phyloP scores from a whole-genome alignment of 768 basidiomycete genomes.

The Trametes elegans region DNA sequence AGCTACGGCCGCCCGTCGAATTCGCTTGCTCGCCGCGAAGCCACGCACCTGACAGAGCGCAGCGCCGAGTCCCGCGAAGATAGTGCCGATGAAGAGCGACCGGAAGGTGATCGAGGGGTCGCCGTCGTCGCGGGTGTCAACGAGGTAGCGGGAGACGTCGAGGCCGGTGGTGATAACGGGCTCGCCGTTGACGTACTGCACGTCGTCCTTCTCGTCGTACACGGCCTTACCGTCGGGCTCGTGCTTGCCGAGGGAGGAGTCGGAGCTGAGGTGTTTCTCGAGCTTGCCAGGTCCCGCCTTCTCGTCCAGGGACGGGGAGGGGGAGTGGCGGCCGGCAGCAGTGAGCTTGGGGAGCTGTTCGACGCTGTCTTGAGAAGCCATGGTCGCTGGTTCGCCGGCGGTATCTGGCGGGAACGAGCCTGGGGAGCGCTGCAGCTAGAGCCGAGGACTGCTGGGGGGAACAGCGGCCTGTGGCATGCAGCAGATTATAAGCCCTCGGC shows the following conservation, averaged over 20 bases:
- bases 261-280: conserved; percentile 10
- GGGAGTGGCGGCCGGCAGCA: not conserved
- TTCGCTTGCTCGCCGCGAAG: not conserved
- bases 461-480: not conserved
- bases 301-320: conserved; percentile 11
- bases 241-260: conserved; percentile 7
- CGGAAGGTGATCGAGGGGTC: conserved; percentile 56
- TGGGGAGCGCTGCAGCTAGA: conserved; percentile 5
- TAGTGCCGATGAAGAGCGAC: conserved; percentile 53
- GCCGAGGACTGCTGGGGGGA: conserved; percentile 9
- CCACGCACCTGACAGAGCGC: conserved; percentile 49
- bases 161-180: conserved; percentile 35
- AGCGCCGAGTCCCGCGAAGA: conserved; percentile 58
- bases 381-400: not conserved
- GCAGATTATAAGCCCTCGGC: not conserved
- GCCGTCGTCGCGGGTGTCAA: conserved; percentile 57
- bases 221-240: not conserved
- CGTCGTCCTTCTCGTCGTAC: conserved; percentile 16
- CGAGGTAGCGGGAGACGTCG: conserved; percentile 54
- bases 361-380: conserved; percentile 11
- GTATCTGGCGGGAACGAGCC: too few relatives aligned
- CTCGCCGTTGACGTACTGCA: conserved; percentile 24
- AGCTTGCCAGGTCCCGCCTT: conserved; percentile 13
- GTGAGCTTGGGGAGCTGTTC: conserved; percentile 15
- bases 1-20: too few relatives aligned